These are phyloP conservation scores for Auricularia sp. DNA, from an alignment of 768 basidiomycete species.

Conservation along the genomic window DNA sequence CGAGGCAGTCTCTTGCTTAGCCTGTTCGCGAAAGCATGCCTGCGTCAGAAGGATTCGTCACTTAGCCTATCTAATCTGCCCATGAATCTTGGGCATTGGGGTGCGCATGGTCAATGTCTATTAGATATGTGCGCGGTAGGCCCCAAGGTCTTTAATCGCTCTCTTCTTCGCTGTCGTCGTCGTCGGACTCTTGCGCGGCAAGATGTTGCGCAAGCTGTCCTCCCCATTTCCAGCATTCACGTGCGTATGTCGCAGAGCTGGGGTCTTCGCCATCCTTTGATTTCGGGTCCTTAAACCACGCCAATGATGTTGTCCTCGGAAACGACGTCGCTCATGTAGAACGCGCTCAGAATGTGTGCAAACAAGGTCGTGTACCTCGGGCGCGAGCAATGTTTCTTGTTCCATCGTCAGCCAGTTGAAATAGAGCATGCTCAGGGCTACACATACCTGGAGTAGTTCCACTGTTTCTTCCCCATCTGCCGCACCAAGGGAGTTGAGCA, in stretches of 20 bases:
- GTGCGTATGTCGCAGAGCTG: conserved; percentile 12
- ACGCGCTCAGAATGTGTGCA: conserved; percentile 70
- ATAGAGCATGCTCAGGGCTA: conserved; percentile 2
- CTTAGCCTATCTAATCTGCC: no score
- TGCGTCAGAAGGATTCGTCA: no score
- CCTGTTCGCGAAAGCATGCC: no score
- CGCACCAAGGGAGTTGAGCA: conserved; percentile 75
- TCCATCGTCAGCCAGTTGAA: neutral
- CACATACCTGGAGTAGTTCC: conserved; percentile 60
- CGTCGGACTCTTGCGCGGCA: conserved; percentile 15
- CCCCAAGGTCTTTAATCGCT: conserved; percentile 7
- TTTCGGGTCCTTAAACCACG: conserved; percentile 59
- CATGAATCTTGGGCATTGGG: no score
- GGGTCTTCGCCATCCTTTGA: conserved; percentile 30
- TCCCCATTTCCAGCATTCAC: conserved; percentile 7
- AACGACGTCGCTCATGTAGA: conserved; percentile 88
- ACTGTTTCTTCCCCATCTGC: conserved; percentile 75
- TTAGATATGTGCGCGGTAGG: no score
- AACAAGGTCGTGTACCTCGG: conserved; percentile 63
- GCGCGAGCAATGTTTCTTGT: conserved; percentile 51
- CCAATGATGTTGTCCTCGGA: conserved; percentile 85
- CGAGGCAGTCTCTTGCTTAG: no score
- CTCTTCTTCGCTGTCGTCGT: conserved; percentile 13
- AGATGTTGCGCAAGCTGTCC: conserved; percentile 15
- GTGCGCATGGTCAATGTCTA: no score